Conservation (phyloP, 2,329 filamentous ascomycete genomes). For the Thelonectria blattea region DNA sequence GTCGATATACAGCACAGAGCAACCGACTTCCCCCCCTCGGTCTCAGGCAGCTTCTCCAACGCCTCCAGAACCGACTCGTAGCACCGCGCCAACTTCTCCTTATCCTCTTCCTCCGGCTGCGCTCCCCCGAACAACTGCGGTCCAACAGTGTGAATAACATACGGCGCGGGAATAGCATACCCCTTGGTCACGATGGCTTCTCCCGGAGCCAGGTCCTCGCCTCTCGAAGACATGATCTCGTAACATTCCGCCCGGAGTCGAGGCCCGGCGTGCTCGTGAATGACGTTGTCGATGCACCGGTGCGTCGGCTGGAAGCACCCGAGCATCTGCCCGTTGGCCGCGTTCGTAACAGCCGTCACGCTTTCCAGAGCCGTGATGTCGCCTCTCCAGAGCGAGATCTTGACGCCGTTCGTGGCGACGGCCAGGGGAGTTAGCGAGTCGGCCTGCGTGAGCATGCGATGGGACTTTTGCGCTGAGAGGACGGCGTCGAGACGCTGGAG, state of each 20-base stretch:
- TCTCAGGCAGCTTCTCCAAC: neutral
- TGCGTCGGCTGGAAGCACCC: constrained; percentile 35
- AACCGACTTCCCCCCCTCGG: constrained; percentile 10
- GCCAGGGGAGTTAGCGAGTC: neutral
- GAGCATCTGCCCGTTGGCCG: constrained; percentile 28
- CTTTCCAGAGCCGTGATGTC: constrained; percentile 29
- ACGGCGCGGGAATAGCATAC: constrained; percentile 15
- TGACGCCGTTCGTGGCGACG: neutral
- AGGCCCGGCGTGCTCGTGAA: constrained; percentile 30
- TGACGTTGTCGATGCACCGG: constrained; percentile 35
- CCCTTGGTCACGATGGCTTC: constrained; percentile 23
- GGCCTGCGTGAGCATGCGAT: constrained; percentile 12
- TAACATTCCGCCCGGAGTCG: constrained; percentile 29
- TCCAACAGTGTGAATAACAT: constrained; percentile 29
- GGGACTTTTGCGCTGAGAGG: neutral
- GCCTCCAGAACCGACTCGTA: constrained; percentile 23
- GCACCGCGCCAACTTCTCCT: constrained; percentile 16
- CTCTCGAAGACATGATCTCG: constrained; percentile 14
- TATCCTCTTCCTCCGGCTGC: neutral
- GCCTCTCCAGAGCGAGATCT: constrained; percentile 26
- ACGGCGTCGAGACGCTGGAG: constrained; percentile 24
- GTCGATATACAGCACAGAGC: constrained; percentile 35
- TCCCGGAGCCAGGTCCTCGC: constrained; percentile 14
- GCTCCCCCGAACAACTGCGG: constrained; percentile 20
- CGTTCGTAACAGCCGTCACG: constrained; percentile 32